These are phyloP conservation scores for Mucor indicus DNA, from an alignment of 371 early-diverging fungal species.

Conservation along the genomic window DNA sequence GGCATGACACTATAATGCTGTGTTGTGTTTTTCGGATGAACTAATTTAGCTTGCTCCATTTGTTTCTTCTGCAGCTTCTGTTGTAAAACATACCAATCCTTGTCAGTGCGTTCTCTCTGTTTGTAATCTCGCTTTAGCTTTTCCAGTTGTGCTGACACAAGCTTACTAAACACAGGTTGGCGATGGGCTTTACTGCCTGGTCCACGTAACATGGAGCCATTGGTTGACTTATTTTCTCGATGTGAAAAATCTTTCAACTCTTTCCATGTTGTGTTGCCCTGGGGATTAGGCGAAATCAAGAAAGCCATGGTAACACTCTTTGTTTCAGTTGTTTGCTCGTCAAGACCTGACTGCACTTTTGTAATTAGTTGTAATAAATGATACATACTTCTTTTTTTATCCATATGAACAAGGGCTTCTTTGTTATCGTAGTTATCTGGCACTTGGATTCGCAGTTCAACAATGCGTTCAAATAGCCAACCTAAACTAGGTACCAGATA, in stretches of 20 bases:
- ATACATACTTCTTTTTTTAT: conserved; percentile 67
- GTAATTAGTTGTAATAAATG: conserved; percentile 60
- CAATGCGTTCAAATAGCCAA: conserved; percentile 56
- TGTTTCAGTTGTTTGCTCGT: conserved; percentile 10
- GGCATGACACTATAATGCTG: conserved; percentile 27
- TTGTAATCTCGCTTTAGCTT: conserved; percentile 68
- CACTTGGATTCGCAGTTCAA: conserved; percentile 23
- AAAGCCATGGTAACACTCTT: conserved; percentile 15
- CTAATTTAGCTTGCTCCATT: conserved; percentile 62
- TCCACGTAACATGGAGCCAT: conserved; percentile 17
- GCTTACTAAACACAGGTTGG: conserved; percentile 45
- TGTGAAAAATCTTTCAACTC: conserved; percentile 34
- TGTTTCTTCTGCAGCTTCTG: conserved; percentile 68
- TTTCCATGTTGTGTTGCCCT: conserved; percentile 26
- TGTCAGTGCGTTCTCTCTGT: conserved; percentile 69
- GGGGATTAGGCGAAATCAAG: conserved; percentile 22
- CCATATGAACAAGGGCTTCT: conserved; percentile 60
- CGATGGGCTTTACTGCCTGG: conserved; percentile 9
- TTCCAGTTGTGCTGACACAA: conserved; percentile 66
- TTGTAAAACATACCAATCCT: conserved; percentile 64
- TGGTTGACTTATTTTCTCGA: conserved; percentile 34
- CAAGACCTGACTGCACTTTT: conserved; percentile 34
- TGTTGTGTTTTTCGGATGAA: conserved; percentile 28
- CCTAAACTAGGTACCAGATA: conserved; percentile 46
- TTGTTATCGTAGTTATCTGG: conserved; percentile 44